Evolutionary conservation across 1,284 basidiomycete genomes (phyloP), one percentile per base, ranked within the genome.

Genomic region (Meira nashicola): DNA sequence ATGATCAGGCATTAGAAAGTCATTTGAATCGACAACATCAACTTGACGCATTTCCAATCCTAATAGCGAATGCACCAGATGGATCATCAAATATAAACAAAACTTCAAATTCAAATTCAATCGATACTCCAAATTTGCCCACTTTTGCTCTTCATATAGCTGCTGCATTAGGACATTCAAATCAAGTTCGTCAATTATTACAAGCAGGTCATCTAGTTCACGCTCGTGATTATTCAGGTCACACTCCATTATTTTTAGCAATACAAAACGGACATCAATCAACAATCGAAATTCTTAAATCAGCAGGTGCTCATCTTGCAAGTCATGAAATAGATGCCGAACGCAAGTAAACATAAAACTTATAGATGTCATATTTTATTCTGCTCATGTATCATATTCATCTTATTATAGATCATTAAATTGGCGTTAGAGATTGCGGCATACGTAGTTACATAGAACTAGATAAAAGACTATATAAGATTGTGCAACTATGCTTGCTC

Each of bases 191-290:
- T 37, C 72, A 84, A 39, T 80, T 95, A 38, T 82, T 95, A 38
- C 82, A 85, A 60, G 85, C 85, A 0, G 92, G 92, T 1, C 89
- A 90, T 1, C 82, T 90, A n/a, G 91, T 95, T 10, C 92, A 94
- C 78, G 81, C 88, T 21, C 28, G 70, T 6, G 61, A 71, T 9
- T 83, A 89, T 46, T 81, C 89, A 43, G 89, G 89, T 0, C 90
- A 92, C 71, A 91, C 90, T 14, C 84, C 90, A 6, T 60, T 81
- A 21, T 81, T 73, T 63, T 74, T 79, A 58, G 80, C 80, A 1
- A 73, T 76, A 2, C 60, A 65, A 23, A 60, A 69, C 25, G 64
- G 63, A 1, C 71, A 74, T 53, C 11, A 48, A 15, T 47, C 59
- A 11, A 72, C 71, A 43, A 73, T 64, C 10, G 51, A 44, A 19